Evolutionary conservation across 495 filamentous ascomycete genomes (phyloP), one percentile per base, ranked within the genome.

Genomic region (Aspergillus coremiiformis): DNA sequence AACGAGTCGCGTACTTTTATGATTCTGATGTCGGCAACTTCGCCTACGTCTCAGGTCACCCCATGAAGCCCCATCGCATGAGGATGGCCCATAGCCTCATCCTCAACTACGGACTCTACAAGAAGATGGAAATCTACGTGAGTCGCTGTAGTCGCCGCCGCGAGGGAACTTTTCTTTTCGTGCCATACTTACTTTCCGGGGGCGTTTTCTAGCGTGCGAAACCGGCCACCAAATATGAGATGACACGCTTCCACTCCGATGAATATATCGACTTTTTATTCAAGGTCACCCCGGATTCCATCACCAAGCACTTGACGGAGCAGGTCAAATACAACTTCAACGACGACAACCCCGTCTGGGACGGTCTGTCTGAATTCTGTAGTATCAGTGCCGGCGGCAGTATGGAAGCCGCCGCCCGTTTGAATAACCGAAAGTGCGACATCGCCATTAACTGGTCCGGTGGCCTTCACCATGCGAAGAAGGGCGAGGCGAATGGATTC

Each of bases 191-290:
- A 24, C 27, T 37, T 44, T 73, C 53, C 44, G 41, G 50, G n/a
- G 57, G 51, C 56, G 54, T 22, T 19, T 39, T 44, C 19, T 61
- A 96, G 91, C 89, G 93, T 59, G 93, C 93, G 39, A 99, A 99
- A 75, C 93, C 93, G 8, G 93, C 93, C 15, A 91, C 89, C 24
- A 90, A 88, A 52, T 85, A 86, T 56, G 93, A 99, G 65, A 99
- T 99, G 93, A 96, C 93, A 48, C 94, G 97, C 65, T 99, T 97
- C 64, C 93, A 99, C 68, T 96, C 93, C 5, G 93, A 99, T 67
- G 93, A 99, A 69, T 99, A 99, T 67, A 91, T 99, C 61, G 94
- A 99, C 49, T 99, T 99, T 68, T 73, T 99, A n/a, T 86, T 89
- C 48, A 90, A 90, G 57, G 94, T 99, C 17, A 97, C 93, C 0